phyloP scores from a whole-genome alignment of 768 basidiomycete genomes.

The Chalciporus pseudorubinellus region DNA sequence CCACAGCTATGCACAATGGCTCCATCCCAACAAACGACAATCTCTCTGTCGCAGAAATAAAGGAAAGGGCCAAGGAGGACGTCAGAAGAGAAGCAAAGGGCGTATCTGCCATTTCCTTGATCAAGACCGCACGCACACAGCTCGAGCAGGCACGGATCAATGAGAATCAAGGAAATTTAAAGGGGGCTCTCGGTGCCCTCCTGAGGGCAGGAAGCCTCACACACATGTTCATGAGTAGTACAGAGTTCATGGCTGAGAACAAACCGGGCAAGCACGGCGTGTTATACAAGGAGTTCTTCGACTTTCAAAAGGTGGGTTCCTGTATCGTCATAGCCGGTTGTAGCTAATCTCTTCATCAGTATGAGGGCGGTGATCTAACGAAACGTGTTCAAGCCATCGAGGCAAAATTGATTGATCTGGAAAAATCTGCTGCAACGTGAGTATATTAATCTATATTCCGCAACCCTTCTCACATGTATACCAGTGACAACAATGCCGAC shows the following conservation, averaged over 20 bases:
- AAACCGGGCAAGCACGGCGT: constrained; percentile 49
- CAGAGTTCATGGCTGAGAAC: constrained; percentile 54
- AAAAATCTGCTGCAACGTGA: constrained; percentile 37
- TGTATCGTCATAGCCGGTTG: constrained; percentile 5
- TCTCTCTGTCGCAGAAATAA: constrained; percentile 46
- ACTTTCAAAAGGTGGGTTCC: constrained; percentile 60
- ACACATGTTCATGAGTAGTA: constrained; percentile 55
- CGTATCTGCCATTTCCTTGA: constrained; percentile 57
- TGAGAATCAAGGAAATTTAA: constrained; percentile 60
- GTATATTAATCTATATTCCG: constrained; percentile 11
- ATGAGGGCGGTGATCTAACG: constrained; percentile 38
- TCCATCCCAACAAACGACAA: constrained; percentile 21
- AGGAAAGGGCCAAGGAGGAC: constrained; percentile 43
- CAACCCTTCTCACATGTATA: constrained; percentile 8
- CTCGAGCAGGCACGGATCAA: constrained; percentile 47
- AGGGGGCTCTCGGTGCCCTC: constrained; percentile 56
- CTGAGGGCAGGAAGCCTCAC: constrained; percentile 60
- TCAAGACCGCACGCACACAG: constrained; percentile 61
- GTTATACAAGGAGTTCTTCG: constrained; percentile 59
- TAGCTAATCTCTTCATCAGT: constrained; percentile 28
- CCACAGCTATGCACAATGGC: constrained; percentile 42
- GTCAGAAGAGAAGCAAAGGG: constrained; percentile 55
- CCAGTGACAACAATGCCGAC: constrained; percentile 14
- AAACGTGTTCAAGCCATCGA: constrained; percentile 45
- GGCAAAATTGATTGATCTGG: constrained; percentile 43